Conservation (phyloP, 768 basidiomycete genomes). For the Pisolithus tinctorius region DNA sequence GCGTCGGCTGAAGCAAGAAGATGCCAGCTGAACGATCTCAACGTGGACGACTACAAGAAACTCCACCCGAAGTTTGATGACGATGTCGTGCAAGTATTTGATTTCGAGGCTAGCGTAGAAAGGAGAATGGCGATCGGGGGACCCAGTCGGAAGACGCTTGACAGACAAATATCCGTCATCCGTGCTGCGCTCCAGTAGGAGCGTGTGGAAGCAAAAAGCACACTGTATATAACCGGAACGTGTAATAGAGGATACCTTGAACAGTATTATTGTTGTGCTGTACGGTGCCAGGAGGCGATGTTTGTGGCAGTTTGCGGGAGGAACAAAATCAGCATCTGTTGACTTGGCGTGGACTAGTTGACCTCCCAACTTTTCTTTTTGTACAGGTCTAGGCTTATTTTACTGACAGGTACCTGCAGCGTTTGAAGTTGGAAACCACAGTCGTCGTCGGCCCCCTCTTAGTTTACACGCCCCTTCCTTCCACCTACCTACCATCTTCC, state of each 20-base stretch:
- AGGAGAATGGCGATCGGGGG: constrained; percentile 89
- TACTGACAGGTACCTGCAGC: too few species aligned
- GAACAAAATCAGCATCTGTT: background rate
- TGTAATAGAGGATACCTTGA: background rate
- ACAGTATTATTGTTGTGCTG: background rate
- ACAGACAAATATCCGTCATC: constrained; percentile 76
- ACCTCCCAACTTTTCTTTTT: too few species aligned
- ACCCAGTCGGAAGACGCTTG: constrained; percentile 76
- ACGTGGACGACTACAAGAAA: constrained; percentile 69
- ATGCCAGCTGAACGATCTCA: constrained; percentile 77
- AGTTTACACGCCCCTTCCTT: constrained; percentile 4
- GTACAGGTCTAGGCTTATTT: too few species aligned
- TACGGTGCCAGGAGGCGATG: background rate
- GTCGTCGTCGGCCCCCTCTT: background rate
- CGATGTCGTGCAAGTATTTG: constrained; percentile 80
- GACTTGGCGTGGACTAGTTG: too few species aligned
- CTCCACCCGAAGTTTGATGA: constrained; percentile 73
- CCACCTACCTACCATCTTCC: constrained; percentile 24
- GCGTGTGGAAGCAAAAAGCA: background rate
- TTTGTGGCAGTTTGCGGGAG: constrained; percentile 3
- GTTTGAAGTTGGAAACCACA: too few species aligned
- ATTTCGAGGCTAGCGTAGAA: constrained; percentile 96
- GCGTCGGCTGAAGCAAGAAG: constrained; percentile 83
- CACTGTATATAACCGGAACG: too few species aligned
- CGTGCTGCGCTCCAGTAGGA: constrained; percentile 45